Base-by-base conservation (phyloP, 768 basidiomycete genomes). In the Termitomyces sp. region DNA sequence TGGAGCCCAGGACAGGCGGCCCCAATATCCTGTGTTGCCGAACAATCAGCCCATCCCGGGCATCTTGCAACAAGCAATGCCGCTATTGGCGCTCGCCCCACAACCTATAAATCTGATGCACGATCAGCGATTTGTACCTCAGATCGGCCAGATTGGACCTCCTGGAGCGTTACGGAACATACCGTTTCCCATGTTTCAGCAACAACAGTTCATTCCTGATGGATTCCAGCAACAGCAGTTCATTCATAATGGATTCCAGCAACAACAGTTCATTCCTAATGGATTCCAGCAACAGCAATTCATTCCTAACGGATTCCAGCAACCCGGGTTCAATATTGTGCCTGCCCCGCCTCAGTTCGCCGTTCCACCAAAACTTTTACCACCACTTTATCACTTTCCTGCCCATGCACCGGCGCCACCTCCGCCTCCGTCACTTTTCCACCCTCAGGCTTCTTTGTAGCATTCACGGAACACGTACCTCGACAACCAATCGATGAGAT, bases 41-140 rank as follows among this genome's bases (percentile, higher is more conserved):
- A 31, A 40, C 9, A 58, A 58, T 32, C 48, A 38, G 17, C 56
- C 45, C 25, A 15, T 32, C 12, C 55, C 32, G 9, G 34, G 17
- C 5, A 43, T 55, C 54, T 43, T 55, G 17, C 54, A 55, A 55
- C 54, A 55, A 42, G 54, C 40, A 55, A 29, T 42, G 17, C 54
- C 54, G 2, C 11, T 43, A 17, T 32, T 55, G 29, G 40, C 40
- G 3, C 31, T 42, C 10, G 40, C 54, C 43, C 40, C 54, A 43
- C 54, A n/a, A n/a, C 54, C 53, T 31, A 25, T 54, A 5, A 29
- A 31, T 42, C 15, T 31, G 53, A 42, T 43, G 31, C 31, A 12
- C 10, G 17, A 55, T 32, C 54, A 43, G 17, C 31, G 37, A 40
- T 40, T 54, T 2, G 25, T 17, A 11, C 54, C 54, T 43, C 54